These are phyloP conservation scores for Allium sativum DNA, from an alignment of 106 monocot genomes.

Conservation along the genomic window DNA sequence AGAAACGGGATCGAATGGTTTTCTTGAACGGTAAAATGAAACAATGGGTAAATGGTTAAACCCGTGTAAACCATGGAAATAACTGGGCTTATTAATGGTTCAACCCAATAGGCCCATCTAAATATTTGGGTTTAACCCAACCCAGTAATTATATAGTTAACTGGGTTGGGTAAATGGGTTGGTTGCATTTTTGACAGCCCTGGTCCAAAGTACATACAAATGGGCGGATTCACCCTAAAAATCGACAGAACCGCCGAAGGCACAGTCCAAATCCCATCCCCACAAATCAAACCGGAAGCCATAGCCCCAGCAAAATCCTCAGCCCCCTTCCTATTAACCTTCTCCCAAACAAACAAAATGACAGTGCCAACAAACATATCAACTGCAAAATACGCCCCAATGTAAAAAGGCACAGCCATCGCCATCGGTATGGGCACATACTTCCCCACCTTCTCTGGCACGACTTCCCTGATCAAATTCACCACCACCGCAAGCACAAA, in stretches of 20 bases:
- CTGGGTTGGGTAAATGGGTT: too few species aligned
- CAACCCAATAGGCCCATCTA: too few species aligned
- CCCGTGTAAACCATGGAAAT: too few species aligned
- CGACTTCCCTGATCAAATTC: slow-evolving; percentile 12
- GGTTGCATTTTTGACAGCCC: too few species aligned
- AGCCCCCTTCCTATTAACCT: slow-evolving; percentile 8
- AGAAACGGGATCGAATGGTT: too few species aligned
- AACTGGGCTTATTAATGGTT: too few species aligned
- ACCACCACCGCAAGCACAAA: slow-evolving; percentile 11
- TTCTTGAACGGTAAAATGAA: too few species aligned
- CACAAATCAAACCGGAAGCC: slow-evolving; percentile 21
- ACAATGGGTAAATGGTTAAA: too few species aligned
- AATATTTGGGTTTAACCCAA: too few species aligned
- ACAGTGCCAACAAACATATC: slow-evolving; percentile 24
- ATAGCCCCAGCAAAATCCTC: slow-evolving; percentile 9
- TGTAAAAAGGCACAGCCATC: slow-evolving; percentile 18
- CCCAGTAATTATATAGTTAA: too few species aligned
- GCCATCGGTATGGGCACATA: slow-evolving; percentile 24
- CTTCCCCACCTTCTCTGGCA: slow-evolving; percentile 7
- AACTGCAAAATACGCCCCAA: slow-evolving; percentile 18
- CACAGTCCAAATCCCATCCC: slow-evolving; percentile 16
- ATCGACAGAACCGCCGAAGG: slow-evolving; percentile 9
- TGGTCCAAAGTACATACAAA: slow-evolving; percentile 13
- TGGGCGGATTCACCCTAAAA: slow-evolving; percentile 7
- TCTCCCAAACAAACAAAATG: slow-evolving; percentile 21